Evolutionary conservation across 140 eudicot species (phyloP), one percentile per base, ranked within the genome.

Genomic region (Erigeron philadelphicus): DNA sequence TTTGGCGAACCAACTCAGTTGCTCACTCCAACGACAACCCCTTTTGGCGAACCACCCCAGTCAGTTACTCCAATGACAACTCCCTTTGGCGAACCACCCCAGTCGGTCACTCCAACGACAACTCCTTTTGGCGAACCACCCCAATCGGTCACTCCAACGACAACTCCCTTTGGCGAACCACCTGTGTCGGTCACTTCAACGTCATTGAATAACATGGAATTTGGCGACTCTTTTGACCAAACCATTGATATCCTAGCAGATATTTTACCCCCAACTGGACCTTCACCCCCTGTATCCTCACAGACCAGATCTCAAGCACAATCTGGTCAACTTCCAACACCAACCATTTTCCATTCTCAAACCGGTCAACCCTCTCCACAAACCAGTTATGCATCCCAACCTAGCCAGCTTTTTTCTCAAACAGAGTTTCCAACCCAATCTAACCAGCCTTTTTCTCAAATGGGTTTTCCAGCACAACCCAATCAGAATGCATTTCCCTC

Each of bases 241-340:
- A 81, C 55, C 18, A 35, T 78, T 61, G 99, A 93, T 73, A 85
- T 93, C 72, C 79, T 93, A 79, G 99, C 99, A 4, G 99, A 86
- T 71, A 93, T 93, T 79, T 88, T 93, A 21, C 99, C 99, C 7
- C 95, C 87, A 40, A 59, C 98, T 69, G 91, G 78, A 74, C 80
- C 91, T 56, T 74, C 91, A 23, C 48, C 71, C 13, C 1, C 41
- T 7, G 13, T 17, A 16, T 17, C 74, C 43, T 47, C 80, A 63
- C 82, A 72, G 52, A 45, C 70, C 2, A 38, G 9, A 41, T 40
- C 38, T 60, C 79, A 67, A 72, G 38, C 60, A 6, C 81, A 71
- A 72, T 35, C 82, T 1, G 68, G 59, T 61, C 77, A 64, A 71
- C 64, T 12, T 59, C 41, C 73, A 11, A 44, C 81, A 54, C 77